phyloP scores from a whole-genome alignment of 2,329 filamentous ascomycete genomes.

The Sphaceloma murrayae region DNA sequence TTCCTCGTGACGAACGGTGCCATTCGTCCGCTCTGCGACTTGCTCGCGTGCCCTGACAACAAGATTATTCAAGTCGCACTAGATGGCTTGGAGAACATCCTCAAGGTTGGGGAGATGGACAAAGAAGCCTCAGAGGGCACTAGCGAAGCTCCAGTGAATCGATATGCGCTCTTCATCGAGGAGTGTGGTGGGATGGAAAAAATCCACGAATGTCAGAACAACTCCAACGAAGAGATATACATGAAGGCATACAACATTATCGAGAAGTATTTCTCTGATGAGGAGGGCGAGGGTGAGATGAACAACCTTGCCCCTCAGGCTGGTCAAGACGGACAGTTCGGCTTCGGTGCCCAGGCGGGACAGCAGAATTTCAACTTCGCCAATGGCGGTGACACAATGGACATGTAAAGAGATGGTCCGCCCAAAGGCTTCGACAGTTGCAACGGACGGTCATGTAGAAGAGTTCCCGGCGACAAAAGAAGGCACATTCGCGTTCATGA shows the following conservation, averaged over 20 bases:
- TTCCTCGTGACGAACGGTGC: slow-evolving; percentile 89
- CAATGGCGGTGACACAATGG: slow-evolving; percentile 63
- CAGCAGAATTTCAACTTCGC: slow-evolving; percentile 91
- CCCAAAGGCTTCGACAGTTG: too few species aligned
- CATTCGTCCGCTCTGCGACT: slow-evolving; percentile 94
- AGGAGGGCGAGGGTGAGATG: slow-evolving; percentile 76
- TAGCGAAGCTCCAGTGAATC: slow-evolving; percentile 71
- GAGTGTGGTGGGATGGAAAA: slow-evolving; percentile 99
- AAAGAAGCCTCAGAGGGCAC: slow-evolving; percentile 76
- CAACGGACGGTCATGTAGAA: too few species aligned
- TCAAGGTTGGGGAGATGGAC: slow-evolving; percentile 98
- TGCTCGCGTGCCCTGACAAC: slow-evolving; percentile 93
- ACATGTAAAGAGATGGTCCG: too few species aligned
- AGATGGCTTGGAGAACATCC: slow-evolving; percentile 95
- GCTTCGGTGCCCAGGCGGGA: slow-evolving; percentile 64
- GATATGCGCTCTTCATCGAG: slow-evolving; percentile 95
- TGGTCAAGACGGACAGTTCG: slow-evolving; percentile 65
- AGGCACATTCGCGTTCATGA: too few species aligned
- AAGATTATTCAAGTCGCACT: slow-evolving; percentile 99
- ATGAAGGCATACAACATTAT: slow-evolving; percentile 99
- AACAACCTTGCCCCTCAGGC: slow-evolving; percentile 67
- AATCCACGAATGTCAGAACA: slow-evolving; percentile 99
- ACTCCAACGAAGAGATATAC: slow-evolving; percentile 99
- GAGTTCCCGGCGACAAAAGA: too few species aligned
- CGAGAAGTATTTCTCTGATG: slow-evolving; percentile 99